phyloP scores from a whole-genome alignment of 2,329 filamentous ascomycete genomes.

The Neocucurbitaria cava region DNA sequence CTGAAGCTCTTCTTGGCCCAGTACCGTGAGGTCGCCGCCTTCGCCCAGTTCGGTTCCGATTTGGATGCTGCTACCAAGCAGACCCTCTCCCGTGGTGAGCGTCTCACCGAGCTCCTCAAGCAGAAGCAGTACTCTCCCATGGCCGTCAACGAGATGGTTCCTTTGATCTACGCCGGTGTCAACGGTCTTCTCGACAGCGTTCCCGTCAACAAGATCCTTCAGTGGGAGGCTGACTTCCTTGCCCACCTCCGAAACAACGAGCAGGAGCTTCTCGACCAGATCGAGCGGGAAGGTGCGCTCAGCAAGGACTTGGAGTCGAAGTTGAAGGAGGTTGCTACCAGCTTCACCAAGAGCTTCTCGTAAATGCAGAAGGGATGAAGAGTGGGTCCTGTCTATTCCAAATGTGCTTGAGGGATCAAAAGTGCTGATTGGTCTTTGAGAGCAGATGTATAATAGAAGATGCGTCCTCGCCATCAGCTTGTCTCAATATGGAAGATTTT shows the following conservation, averaged over 20 bases:
- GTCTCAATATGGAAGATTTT: slow-evolving; percentile 49
- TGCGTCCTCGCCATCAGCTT: slow-evolving; percentile 49
- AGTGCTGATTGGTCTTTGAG: slow-evolving; percentile 48
- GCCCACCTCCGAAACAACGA: slow-evolving; percentile 91
- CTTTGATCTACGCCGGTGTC: slow-evolving; percentile 98
- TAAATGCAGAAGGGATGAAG: slow-evolving; percentile 45
- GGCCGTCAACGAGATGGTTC: slow-evolving; percentile 99
- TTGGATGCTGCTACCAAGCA: slow-evolving; percentile 99
- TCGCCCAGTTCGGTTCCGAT: slow-evolving; percentile 99
- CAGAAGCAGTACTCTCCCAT: slow-evolving; percentile 99
- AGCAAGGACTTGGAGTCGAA: slow-evolving; percentile 91
- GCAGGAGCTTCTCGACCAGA: slow-evolving; percentile 79
- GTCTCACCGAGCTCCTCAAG: slow-evolving; percentile 98
- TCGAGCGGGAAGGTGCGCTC: slow-evolving; percentile 94
- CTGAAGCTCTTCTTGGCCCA: slow-evolving; percentile 99
- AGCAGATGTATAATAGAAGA: slow-evolving; percentile 52
- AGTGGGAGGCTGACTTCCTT: slow-evolving; percentile 95
- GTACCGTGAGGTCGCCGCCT: slow-evolving; percentile 99
- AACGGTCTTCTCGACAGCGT: slow-evolving; percentile 92
- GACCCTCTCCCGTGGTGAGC: slow-evolving; percentile 97
- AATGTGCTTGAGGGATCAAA: slow-evolving; percentile 44
- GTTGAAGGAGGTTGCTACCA: slow-evolving; percentile 76
- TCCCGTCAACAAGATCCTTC: slow-evolving; percentile 87
- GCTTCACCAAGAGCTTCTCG: slow-evolving; percentile 94
- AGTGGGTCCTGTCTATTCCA: slow-evolving; percentile 48